Evolutionary conservation across 1,284 basidiomycete species (phyloP), one percentile per base, ranked within the genome.

Genomic region (Paramarasmius palmivorus): DNA sequence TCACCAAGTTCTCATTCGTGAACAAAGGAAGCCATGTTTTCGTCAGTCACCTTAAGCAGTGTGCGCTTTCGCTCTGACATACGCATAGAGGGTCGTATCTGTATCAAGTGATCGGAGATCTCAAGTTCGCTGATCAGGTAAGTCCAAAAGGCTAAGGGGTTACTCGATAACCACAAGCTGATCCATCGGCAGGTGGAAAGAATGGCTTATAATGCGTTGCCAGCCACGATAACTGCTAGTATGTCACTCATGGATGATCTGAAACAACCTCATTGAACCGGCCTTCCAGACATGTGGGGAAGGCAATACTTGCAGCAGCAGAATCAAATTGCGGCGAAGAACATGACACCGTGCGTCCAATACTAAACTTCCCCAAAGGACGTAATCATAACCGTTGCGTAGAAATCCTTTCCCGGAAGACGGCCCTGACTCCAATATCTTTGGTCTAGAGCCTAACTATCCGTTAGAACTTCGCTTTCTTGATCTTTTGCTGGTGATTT

Each of bases 291-390:
- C 57, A 82, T 83, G 78, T 82, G 81, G 81, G 75, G 76, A 0
- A 69, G 79, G 15, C 80, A 83, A 57, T 84, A 83, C 61, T 65
- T 83, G 19, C 82, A 84, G 57, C 76, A 83, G 59, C 77, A 82
- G 61, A 84, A 83, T 61, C 82, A 83, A 59, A 77, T 83, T 48
- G 78, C 77, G 2, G 71, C 80, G 8, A 74, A 77, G 65, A 81
- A 81, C 59, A 82, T 83, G 81, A 74, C 65, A 2, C 79, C 77
- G 77, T 82, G 49, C 59, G 79, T 62, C 50, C 26, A 46, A 58
- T 48, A 29, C 12, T 35, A 29, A 15, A 26, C 15, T 22, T 26
- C 55, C 10, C 49, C 37, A 20, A 39, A 23, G 42, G 7, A 17
- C 23, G 4, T 38, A 46, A n/a, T 34, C 12, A 42, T 34, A 37